phyloP scores from a whole-genome alignment of 2,329 filamentous ascomycete genomes.

The Capronia coronata region DNA sequence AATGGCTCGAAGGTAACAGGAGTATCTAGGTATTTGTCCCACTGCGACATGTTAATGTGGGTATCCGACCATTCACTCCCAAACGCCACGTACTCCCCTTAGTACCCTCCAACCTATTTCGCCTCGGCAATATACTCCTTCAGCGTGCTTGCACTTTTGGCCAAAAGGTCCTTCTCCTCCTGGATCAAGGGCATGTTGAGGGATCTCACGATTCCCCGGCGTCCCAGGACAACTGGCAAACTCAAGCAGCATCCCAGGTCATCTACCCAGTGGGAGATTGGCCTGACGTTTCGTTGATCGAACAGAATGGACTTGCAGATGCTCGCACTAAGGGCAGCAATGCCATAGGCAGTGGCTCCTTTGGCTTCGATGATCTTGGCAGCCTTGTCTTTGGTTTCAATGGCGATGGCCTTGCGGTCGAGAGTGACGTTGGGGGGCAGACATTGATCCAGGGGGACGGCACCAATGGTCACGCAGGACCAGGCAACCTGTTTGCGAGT shows the following conservation, averaged over 20 bases:
- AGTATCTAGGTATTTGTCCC: no score
- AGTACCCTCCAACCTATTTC: not conserved
- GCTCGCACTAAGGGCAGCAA: constrained; percentile 43
- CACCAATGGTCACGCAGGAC: constrained; percentile 41
- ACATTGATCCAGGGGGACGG: constrained; percentile 36
- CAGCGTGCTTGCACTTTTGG: constrained; percentile 16
- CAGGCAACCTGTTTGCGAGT: constrained; percentile 36
- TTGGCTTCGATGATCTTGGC: constrained; percentile 46
- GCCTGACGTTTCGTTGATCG: constrained; percentile 43
- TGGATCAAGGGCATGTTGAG: constrained; percentile 24
- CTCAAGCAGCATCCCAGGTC: constrained; percentile 46
- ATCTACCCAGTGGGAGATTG: constrained; percentile 46
- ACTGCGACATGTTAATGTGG: no score
- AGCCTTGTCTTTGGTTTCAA: constrained; percentile 44
- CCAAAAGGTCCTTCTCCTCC: constrained; percentile 22
- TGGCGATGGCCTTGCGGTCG: constrained; percentile 36
- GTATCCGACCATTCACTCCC: not conserved
- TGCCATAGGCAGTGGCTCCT: constrained; percentile 47
- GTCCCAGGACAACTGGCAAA: constrained; percentile 45
- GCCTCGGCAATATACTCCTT: constrained; percentile 19
- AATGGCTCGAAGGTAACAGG: no score
- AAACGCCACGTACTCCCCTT: not conserved
- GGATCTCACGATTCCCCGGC: constrained; percentile 41
- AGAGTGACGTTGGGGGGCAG: constrained; percentile 29
- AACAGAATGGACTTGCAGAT: constrained; percentile 48